phyloP scores from a whole-genome alignment of 2,329 filamentous ascomycete genomes.

The Aspergillus tanneri region DNA sequence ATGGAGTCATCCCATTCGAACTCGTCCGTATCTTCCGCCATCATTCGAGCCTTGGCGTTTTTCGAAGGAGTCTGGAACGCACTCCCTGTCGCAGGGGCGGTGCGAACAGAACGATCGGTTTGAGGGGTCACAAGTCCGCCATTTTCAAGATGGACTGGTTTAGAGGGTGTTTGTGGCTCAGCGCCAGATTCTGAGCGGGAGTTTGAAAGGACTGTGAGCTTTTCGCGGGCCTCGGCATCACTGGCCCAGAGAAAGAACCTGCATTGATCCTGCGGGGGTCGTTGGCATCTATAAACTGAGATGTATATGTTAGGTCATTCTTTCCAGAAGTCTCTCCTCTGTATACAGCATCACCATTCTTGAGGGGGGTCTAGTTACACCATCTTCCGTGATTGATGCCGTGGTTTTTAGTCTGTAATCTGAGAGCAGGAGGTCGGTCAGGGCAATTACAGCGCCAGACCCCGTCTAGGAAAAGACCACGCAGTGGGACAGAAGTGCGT shows the following conservation, averaged over 20 bases:
- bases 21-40: slow-evolving; percentile 35
- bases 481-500: slow-evolving; percentile 23
- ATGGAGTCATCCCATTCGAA: slow-evolving; percentile 40
- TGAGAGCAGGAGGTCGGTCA: slow-evolving; percentile 53
- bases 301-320: slow-evolving; percentile 6
- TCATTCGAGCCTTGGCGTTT: slow-evolving; percentile 32
- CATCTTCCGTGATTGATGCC: slow-evolving; percentile 56
- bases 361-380: slow-evolving; percentile 40
- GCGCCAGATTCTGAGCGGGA: slow-evolving; percentile 46
- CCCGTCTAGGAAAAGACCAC: slow-evolving; percentile 44
- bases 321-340: not conserved
- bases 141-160: slow-evolving; percentile 5
- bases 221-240: slow-evolving; percentile 57
- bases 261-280: slow-evolving; percentile 50
- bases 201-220: slow-evolving; percentile 50
- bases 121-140: slow-evolving; percentile 37
- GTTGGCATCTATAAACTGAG: slow-evolving; percentile 58
- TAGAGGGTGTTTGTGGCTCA: slow-evolving; percentile 27
- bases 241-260: slow-evolving; percentile 63
- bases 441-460: slow-evolving; percentile 58
- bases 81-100: slow-evolving; percentile 4
- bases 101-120: slow-evolving; percentile 24
- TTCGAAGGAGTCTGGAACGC: slow-evolving; percentile 21
- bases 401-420: slow-evolving; percentile 58
- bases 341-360: not conserved